Evolutionary conservation across 2,329 filamentous ascomycete genomes (phyloP), one percentile per base, ranked within the genome.

Genomic region (Fusarium piperis): DNA sequence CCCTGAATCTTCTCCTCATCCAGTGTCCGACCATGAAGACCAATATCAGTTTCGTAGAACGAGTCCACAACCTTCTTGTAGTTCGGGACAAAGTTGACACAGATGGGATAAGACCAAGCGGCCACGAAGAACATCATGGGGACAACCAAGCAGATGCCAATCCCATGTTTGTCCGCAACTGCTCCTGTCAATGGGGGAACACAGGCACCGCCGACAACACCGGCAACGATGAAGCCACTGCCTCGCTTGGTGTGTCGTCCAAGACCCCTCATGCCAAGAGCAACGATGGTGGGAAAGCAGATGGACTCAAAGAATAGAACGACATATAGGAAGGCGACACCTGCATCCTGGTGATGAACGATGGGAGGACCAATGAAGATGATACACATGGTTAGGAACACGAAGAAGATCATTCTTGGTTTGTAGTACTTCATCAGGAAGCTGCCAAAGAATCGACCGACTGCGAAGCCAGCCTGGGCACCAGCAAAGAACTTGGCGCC

Each of bases 251-350:
- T 93, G 81, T 95, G 91, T 18, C 90, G 88, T 7, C 93, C 93
- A 1, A 94, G 85, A 3, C 92, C 92, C 23, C 92, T 88, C 84
- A 94, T 93, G 10, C 92, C 92, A 3, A 95, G 85, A 5, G 92
- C 92, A 32, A 95, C 90, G 76, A 95, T 94, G 18, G 92, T 94
- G 0, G 93, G 93, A 84, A 95, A 95, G 79, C 91, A 92, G 77
- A 94, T 92, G 5, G 89, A 91, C 81, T 94, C 93, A 80, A 95
- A 95, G 84, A 95, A 94, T 26, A 94, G 85, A 8, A 91, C 89
- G 11, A 93, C 69, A 79, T 90, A 93, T 32, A 94, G 86, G 85
- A 94, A 90, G 6, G 85, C 83, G 68, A 90, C 82, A 48, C 86
- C 87, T 0, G 79, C 79, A 70, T 85, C 83, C n/a, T 81, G 84